phyloP scores from a whole-genome alignment of 2,329 filamentous ascomycete species.

The Ceratocystis alfenasii region DNA sequence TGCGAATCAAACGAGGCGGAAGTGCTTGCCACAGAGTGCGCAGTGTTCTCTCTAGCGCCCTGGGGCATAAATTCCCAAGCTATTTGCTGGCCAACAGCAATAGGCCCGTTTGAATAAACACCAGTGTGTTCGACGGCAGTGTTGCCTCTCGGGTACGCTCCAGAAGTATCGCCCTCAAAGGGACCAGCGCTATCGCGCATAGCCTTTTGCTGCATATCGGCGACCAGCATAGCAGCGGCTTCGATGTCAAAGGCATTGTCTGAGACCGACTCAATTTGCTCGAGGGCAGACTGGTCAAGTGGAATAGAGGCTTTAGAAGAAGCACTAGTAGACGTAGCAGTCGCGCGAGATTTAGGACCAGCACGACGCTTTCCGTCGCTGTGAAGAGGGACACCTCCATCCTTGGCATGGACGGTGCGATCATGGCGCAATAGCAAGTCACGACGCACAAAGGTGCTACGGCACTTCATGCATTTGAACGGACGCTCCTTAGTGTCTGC shows the following conservation, averaged over 20 bases:
- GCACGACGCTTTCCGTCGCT: constrained; percentile 85
- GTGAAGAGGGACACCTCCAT: constrained; percentile 84
- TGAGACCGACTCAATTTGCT: constrained; percentile 75
- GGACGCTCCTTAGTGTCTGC: constrained; percentile 95
- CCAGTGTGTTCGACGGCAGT: constrained; percentile 66
- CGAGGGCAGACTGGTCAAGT: constrained; percentile 73
- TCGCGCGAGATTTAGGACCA: constrained; percentile 50
- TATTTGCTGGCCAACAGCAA: constrained; percentile 60
- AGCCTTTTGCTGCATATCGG: constrained; percentile 91
- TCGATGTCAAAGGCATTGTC: constrained; percentile 92
- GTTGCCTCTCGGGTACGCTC: constrained; percentile 57
- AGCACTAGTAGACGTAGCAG: constrained; percentile 36
- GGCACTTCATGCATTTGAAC: constrained; percentile 97
- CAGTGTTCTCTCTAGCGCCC: constrained; percentile 53
- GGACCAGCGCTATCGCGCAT: constrained; percentile 47
- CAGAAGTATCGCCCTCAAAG: constrained; percentile 47
- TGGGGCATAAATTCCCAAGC: constrained; percentile 78
- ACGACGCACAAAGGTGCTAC: constrained; percentile 94
- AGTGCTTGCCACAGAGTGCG: constrained; percentile 58
- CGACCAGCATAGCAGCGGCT: constrained; percentile 96
- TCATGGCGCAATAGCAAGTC: constrained; percentile 94
- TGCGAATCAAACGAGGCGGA: constrained; percentile 58
- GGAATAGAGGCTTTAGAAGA: constrained; percentile 67
- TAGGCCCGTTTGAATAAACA: constrained; percentile 64
- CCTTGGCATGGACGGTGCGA: constrained; percentile 95